Percentiles rank a stretch among this genome's conserved stretches.
These are phyloP conservation scores for Lentinula lateritia DNA, from an alignment of 768 basidiomycete species.

Conservation along the genomic window DNA sequence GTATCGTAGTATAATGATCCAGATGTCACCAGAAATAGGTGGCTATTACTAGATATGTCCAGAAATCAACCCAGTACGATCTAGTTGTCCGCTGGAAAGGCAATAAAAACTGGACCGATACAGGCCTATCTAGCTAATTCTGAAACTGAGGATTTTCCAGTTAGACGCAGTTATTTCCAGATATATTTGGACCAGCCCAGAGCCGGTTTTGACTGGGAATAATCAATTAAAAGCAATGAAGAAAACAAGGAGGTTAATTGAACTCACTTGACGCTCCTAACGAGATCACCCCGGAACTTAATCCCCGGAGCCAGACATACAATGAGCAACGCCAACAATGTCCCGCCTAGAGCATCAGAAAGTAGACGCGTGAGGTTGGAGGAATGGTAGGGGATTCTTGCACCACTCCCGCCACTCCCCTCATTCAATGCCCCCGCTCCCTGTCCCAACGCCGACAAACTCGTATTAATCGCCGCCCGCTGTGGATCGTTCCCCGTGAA, in stretches of 20 bases:
- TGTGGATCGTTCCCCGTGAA: conserved; percentile 81
- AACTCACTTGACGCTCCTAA: conserved; percentile 28
- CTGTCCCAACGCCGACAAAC: conserved; percentile 79
- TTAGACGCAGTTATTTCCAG: too few relatives aligned
- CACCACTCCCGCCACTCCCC: conserved; percentile 19
- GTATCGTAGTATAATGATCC: too few relatives aligned
- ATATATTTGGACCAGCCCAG: too few relatives aligned
- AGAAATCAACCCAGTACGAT: too few relatives aligned
- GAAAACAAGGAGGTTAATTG: conserved; percentile 42
- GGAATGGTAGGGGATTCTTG: conserved; percentile 75
- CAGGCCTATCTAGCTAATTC: too few relatives aligned
- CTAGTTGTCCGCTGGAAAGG: too few relatives aligned
- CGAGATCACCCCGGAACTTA: conserved; percentile 80
- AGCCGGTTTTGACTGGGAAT: too few relatives aligned
- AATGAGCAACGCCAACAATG: conserved; percentile 73
- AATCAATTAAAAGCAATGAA: conserved; percentile 37
- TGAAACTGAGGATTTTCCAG: too few relatives aligned
- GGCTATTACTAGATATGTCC: too few relatives aligned
- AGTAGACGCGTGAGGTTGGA: conserved; percentile 85
- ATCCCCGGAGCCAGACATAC: conserved; percentile 82
- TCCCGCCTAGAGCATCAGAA: conserved; percentile 86
- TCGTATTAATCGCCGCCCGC: conserved; percentile 88
- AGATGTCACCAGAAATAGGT: too few relatives aligned
- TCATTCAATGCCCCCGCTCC: conserved; percentile 82
- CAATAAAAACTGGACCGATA: too few relatives aligned